Evolutionary conservation across 345 rosid genomes (phyloP).

Genomic region (Abelmoschus esculentus): DNA sequence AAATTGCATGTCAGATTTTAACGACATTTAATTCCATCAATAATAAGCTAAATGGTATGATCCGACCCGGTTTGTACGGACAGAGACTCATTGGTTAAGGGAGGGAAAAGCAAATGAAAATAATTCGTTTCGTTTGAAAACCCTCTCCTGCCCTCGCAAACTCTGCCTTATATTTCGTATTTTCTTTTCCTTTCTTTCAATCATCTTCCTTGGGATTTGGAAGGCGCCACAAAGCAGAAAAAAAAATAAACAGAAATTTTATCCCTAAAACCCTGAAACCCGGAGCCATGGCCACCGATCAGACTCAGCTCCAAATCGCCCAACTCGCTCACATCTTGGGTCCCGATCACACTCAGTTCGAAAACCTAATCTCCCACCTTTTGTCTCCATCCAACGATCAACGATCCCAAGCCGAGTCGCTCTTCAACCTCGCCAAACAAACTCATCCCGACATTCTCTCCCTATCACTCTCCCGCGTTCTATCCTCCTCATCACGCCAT

Average conservation of each 20-base stretch:
- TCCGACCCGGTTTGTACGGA: not conserved
- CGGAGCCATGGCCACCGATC: constrained; percentile 6
- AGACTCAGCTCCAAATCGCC: constrained; percentile 7
- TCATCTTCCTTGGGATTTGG: not conserved
- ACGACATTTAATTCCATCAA: not conserved
- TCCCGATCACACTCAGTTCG: constrained; percentile 49
- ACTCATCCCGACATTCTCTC: constrained; percentile 48
- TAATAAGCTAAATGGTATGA: not conserved
- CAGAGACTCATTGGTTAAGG: not conserved
- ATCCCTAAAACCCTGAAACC: constrained; percentile 6
- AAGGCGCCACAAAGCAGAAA: not conserved
- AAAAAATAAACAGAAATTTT: not conserved
- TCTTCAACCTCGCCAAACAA: constrained; percentile 52
- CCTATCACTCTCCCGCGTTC: constrained; percentile 42
- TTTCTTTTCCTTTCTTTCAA: not conserved
- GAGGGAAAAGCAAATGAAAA: not conserved
- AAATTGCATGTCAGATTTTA: too few species aligned
- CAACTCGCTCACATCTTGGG: constrained; percentile 33
- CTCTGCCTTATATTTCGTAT: not conserved
- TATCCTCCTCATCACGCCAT: constrained; percentile 29
- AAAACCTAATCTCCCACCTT: constrained; percentile 52
- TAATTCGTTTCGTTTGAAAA: constrained; percentile 3
- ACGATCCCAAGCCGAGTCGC: constrained; percentile 56
- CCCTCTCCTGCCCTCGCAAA: not conserved
- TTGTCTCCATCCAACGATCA: constrained; percentile 71